Evolutionary conservation across 2,329 filamentous ascomycete genomes (phyloP).

Genomic region (Fusarium sp.): DNA sequence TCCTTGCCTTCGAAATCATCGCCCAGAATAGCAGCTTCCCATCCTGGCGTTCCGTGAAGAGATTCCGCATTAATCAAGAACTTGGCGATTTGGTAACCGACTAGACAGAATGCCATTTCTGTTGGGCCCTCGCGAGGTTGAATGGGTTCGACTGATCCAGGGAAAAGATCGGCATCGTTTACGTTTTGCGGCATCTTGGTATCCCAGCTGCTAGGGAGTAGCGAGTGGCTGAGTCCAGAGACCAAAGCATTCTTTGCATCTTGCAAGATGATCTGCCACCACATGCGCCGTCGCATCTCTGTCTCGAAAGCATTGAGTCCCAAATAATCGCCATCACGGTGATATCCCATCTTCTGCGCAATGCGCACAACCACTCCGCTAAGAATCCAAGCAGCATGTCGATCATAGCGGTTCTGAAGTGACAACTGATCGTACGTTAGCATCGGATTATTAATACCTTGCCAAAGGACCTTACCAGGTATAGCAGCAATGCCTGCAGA

Average conservation of each 20-base stretch:
- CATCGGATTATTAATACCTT: conserved; percentile 22
- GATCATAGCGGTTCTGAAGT: conserved; percentile 71
- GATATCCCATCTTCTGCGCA: conserved; percentile 77
- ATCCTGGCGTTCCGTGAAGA: conserved; percentile 59
- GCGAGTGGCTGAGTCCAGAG: conserved; percentile 69
- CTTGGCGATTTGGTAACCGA: conserved; percentile 65
- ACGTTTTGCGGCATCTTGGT: conserved; percentile 71
- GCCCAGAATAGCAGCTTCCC: conserved; percentile 66
- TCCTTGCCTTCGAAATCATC: conserved; percentile 56
- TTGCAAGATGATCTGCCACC: conserved; percentile 75
- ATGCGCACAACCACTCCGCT: conserved; percentile 74
- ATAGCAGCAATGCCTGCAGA: conserved; percentile 72
- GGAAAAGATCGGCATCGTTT: conserved; percentile 72
- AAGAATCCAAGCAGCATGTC: conserved; percentile 72
- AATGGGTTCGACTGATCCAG: conserved; percentile 66
- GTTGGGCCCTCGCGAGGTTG: conserved; percentile 70
- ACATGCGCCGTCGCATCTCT: conserved; percentile 77
- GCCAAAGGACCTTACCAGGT: conserved; percentile 60
- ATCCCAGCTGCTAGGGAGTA: conserved; percentile 69
- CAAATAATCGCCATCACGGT: conserved; percentile 71
- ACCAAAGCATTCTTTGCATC: conserved; percentile 71
- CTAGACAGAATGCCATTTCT: conserved; percentile 72
- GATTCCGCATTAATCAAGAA: conserved; percentile 64
- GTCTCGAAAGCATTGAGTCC: conserved; percentile 74
- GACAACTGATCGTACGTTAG: conserved; percentile 60